Conservation (phyloP, 768 basidiomycete species). For the Leccinum subtestaceum region DNA sequence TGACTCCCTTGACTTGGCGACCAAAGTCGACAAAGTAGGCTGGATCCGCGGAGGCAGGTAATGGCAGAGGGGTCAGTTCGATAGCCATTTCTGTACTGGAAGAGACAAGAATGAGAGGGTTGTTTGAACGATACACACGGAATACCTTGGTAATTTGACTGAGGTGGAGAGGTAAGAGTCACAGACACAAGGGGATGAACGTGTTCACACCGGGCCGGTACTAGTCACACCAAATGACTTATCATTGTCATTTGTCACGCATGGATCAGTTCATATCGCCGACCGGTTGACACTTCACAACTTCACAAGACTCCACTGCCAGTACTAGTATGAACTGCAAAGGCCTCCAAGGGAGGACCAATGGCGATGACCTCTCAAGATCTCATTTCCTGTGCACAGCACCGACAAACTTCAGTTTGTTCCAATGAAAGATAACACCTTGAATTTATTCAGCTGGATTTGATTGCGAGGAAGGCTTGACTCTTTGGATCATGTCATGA, state of each 20-base stretch:
- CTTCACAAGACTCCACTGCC: not conserved
- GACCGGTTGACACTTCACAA: not conserved
- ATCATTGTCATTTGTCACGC: too few relatives aligned
- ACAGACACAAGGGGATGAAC: not conserved
- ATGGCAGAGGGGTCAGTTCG: constrained; percentile 59
- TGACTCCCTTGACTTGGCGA: constrained; percentile 68
- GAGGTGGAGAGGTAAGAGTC: constrained; percentile 6
- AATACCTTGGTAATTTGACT: not conserved
- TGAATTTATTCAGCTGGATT: too few relatives aligned
- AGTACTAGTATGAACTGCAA: not conserved
- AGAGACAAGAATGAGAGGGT: not conserved
- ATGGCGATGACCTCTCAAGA: constrained; percentile 2
- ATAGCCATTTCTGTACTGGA: constrained; percentile 52
- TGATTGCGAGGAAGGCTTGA: too few relatives aligned
- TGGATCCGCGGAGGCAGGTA: constrained; percentile 70
- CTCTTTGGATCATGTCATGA: not conserved
- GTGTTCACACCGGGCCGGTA: not conserved
- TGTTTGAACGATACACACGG: not conserved
- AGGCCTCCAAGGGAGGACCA: constrained; percentile 3
- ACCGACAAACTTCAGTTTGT: not conserved
- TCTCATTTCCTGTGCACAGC: not conserved
- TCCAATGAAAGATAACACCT: too few relatives aligned
- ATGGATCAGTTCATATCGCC: not conserved
- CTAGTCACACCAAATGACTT: too few relatives aligned
- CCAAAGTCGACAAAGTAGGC: constrained; percentile 71